Evolutionary conservation across 2,329 filamentous ascomycete genomes (phyloP), one percentile per base, ranked within the genome.

Genomic region (Acephala macrosclerotiorum): DNA sequence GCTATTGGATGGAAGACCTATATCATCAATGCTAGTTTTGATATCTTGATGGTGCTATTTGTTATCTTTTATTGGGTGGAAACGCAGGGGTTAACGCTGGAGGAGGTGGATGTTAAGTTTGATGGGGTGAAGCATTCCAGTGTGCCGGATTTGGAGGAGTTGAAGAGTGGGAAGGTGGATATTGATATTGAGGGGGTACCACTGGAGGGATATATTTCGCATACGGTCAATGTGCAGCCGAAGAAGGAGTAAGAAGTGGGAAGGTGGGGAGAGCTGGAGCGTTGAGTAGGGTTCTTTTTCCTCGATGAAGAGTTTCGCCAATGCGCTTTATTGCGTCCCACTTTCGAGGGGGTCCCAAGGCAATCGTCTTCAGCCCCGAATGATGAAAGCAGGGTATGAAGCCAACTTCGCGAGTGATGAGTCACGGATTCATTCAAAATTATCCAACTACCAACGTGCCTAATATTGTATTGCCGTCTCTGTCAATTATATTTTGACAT

Each of bases 1-100:
- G 79, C 49, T 4, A 66, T 70, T 53, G 66, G 63, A 16, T 70
- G 68, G 68, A 68, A 66, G 56, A 66, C 62, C 1, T 70, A 70
- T 59, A 68, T 70, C 29, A 70, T 70, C 25, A 68, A 70, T 57
- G 68, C 60, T 0, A 56, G 53, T 33, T 70, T 60, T 35, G 61
- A 70, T 57, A 56, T 70, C 76, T 40, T 81, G 80, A 36, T 80
- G 79, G 5, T 83, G 77, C 76, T 80, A 77, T 68, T 80, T 78
- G 76, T 84, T 79, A 66, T 80, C 71, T 29, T 58, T 72, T 33
- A 77, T 70, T 79, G 77, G 76, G 76, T 79, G 2, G 78, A 79
- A 66, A 79, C 78, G 1, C 78, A 79, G 45, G 76, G 75, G 16
- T 77, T 72, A 65, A 78, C 76, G 1, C 68, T 79, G 8, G 78